phyloP scores from a whole-genome alignment of 495 filamentous ascomycete species.

The Oidiodendron maius region DNA sequence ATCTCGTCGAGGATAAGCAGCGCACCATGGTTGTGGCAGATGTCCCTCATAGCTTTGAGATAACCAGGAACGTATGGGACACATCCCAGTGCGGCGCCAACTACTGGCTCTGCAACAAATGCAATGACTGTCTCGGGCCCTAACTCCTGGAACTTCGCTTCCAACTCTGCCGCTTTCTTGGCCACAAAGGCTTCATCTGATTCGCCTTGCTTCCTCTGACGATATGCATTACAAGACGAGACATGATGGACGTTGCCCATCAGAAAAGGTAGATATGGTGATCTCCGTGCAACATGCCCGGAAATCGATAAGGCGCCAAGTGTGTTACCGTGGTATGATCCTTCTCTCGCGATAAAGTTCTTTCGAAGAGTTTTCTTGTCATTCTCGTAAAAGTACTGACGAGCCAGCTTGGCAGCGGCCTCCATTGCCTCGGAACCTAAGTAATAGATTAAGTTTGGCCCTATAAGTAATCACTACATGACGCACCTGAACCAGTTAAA shows the following conservation, averaged over 20 bases:
- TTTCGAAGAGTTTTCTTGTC: conserved; percentile 37
- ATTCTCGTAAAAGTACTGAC: conserved; percentile 55
- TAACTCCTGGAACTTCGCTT: conserved; percentile 65
- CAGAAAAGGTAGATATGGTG: conserved; percentile 63
- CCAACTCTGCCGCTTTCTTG: conserved; percentile 54
- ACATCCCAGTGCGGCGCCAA: conserved; percentile 57
- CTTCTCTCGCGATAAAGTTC: conserved; percentile 60
- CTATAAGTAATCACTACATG: neutral
- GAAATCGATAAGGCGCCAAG: conserved; percentile 59
- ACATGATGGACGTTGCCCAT: conserved; percentile 55
- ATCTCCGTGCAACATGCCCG: conserved; percentile 55
- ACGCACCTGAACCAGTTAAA: conserved; percentile 54
- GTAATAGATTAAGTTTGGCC: neutral
- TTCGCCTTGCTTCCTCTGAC: conserved; percentile 42
- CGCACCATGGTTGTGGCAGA: conserved; percentile 61
- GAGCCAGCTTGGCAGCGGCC: conserved; percentile 55
- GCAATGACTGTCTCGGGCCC: conserved; percentile 69
- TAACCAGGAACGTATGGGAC: conserved; percentile 60
- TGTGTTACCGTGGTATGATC: conserved; percentile 74
- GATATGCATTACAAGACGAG: conserved; percentile 65
- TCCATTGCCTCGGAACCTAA: conserved; percentile 63
- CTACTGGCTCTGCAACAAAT: conserved; percentile 68
- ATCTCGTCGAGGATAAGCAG: conserved; percentile 72
- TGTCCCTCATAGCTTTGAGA: conserved; percentile 50
- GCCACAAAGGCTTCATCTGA: conserved; percentile 45